These are phyloP conservation scores for Phaseolus coccineus DNA, from an alignment of 331 rosid species.

Conservation along the genomic window DNA sequence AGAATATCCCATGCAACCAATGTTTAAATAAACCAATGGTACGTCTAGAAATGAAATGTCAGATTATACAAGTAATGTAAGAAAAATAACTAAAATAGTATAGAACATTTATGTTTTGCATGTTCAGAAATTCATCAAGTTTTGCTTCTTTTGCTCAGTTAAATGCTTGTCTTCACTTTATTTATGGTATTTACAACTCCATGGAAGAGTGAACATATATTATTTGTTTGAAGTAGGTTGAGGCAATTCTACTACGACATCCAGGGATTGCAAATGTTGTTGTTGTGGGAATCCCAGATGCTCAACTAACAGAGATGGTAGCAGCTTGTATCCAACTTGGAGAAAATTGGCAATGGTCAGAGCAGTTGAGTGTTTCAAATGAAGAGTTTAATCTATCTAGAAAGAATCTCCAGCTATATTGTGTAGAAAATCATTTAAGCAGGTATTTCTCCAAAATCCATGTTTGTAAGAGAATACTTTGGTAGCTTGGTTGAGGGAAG, in stretches of 20 bases:
- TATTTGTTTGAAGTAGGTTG: constrained; percentile 65
- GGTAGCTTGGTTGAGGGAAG: constrained; percentile 5
- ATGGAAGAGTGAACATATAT: constrained; percentile 12
- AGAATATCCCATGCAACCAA: not conserved
- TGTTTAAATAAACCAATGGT: not conserved
- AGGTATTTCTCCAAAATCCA: constrained; percentile 56
- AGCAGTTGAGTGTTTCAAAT: constrained; percentile 35
- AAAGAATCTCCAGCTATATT: constrained; percentile 57
- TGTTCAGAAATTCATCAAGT: constrained; percentile 15
- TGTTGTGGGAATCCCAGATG: constrained; percentile 77
- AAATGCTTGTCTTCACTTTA: not conserved
- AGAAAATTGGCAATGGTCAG: constrained; percentile 71
- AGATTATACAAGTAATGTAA: not conserved
- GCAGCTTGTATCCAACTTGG: constrained; percentile 67
- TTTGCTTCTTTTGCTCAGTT: not conserved
- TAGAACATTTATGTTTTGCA: not conserved
- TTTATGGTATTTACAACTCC: constrained; percentile 12
- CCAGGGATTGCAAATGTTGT: constrained; percentile 73
- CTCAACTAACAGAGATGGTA: constrained; percentile 71
- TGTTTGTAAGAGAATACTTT: constrained; percentile 1
- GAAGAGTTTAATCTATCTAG: constrained; percentile 52
- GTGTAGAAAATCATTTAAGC: constrained; percentile 62
- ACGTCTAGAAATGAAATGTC: not conserved
- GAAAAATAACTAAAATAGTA: not conserved
- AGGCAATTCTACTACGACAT: constrained; percentile 69